Percentiles rank a stretch among this genome's conserved stretches.
Conservation (phyloP, 331 rosid species). For the Telfairia occidentalis region DNA sequence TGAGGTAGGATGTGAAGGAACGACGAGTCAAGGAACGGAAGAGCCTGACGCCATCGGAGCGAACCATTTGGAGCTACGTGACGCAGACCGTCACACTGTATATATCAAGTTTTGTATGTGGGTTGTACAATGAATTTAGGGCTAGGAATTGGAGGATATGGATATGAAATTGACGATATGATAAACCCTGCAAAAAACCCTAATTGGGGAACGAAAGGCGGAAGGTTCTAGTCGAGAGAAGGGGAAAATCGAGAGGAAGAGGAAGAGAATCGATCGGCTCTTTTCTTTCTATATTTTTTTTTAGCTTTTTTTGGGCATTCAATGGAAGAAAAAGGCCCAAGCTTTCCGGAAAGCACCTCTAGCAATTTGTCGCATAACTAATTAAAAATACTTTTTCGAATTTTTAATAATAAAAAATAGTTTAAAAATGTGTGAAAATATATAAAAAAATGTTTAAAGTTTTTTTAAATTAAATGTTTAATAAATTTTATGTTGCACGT, state of each 20-base stretch:
- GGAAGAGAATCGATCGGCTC: neutral
- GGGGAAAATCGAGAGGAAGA: neutral
- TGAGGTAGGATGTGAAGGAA: slow-evolving; percentile 19
- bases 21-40: slow-evolving; percentile 43
- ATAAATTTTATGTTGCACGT: too few species aligned
- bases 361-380: neutral
- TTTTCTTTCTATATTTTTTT: neutral
- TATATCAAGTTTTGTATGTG: neutral
- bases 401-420: too few species aligned
- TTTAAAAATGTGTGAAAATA: too few species aligned
- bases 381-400: too few species aligned
- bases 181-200: slow-evolving; percentile 16
- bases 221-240: slow-evolving; percentile 10
- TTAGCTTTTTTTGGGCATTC: neutral
- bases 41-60: slow-evolving; percentile 51
- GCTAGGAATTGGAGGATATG: neutral
- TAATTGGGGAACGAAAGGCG: neutral
- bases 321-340: neutral
- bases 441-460: too few species aligned
- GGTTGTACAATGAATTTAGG: neutral
- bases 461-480: too few species aligned
- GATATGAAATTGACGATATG: neutral
- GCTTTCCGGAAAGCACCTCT: neutral
- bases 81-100: neutral
- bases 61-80: slow-evolving; percentile 44